A percentile compares a stretch with the other conserved stretches of the same genome.
phyloP scores from a whole-genome alignment of 352 stramenopile genomes.

The Phytophthora ramorum region DNA sequence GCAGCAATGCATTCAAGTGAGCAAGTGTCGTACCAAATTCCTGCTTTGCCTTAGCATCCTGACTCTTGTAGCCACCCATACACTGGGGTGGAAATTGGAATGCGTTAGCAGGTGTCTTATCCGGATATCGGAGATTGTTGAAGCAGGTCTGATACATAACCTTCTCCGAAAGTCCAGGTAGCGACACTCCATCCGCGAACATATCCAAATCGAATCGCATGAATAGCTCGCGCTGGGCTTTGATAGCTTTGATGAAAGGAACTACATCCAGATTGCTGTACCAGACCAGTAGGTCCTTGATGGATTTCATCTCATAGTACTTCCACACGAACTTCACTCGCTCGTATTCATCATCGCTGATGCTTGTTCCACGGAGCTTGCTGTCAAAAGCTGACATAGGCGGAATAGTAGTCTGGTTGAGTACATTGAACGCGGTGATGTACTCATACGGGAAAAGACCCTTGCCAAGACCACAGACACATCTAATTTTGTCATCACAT shows the following conservation, averaged over 20 bases:
- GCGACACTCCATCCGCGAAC: conserved; percentile 21
- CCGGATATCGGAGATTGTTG: conserved; percentile 3
- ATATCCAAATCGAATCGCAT: conserved; percentile 29
- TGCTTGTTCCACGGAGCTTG: conserved; percentile 17
- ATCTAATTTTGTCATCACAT: conserved; percentile 39
- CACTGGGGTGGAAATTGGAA: neutral
- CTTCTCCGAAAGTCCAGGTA: conserved; percentile 23
- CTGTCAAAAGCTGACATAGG: conserved; percentile 31
- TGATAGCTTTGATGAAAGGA: conserved; percentile 7
- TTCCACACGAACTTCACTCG: conserved; percentile 38
- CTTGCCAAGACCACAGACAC: conserved; percentile 30
- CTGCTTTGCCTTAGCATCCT: conserved; percentile 22
- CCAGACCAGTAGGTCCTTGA: conserved; percentile 40
- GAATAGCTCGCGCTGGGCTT: conserved; percentile 19
- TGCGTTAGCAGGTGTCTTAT: too few species aligned
- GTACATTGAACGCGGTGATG: conserved; percentile 35
- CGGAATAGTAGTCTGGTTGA: conserved; percentile 31
- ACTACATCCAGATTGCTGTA: conserved; percentile 13
- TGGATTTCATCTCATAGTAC: conserved; percentile 44
- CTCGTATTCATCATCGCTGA: conserved; percentile 38
- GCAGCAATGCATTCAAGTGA: conserved; percentile 27
- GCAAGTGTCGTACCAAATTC: conserved; percentile 24
- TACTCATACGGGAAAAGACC: conserved; percentile 45
- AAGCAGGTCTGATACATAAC: conserved; percentile 35
- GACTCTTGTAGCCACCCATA: conserved; percentile 24